These are phyloP conservation scores for Colletotrichum australisinense DNA, from an alignment of 2,329 filamentous ascomycete species.

Conservation along the genomic window DNA sequence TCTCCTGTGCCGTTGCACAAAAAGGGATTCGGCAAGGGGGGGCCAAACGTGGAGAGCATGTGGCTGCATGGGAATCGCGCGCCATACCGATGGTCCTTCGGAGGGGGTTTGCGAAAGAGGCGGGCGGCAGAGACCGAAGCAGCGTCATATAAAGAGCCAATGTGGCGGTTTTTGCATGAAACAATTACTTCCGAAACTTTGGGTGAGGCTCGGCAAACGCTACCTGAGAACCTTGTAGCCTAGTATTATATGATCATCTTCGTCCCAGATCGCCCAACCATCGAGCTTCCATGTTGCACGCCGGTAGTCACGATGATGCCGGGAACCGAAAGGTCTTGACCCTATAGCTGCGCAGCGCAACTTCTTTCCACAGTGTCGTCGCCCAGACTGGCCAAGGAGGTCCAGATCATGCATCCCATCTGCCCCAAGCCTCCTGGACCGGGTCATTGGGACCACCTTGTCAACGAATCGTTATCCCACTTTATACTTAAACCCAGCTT, in stretches of 20 bases:
- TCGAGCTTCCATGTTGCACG: constrained; percentile 12
- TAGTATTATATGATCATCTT: background rate
- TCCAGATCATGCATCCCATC: constrained; percentile 11
- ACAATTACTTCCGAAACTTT: constrained; percentile 15
- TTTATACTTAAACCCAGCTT: constrained; percentile 4
- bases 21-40: background rate
- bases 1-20: constrained; percentile 19
- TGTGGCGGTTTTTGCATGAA: constrained; percentile 24
- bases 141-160: constrained; percentile 24
- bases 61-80: constrained; percentile 10
- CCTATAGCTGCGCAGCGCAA: background rate
- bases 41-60: constrained; percentile 21
- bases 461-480: background rate
- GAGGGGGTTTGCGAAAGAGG: background rate
- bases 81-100: background rate
- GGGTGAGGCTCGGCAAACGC: background rate
- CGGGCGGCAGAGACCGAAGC: background rate
- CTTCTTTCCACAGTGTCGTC: background rate
- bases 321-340: background rate
- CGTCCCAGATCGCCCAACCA: background rate
- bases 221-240: background rate
- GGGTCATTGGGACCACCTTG: constrained; percentile 31
- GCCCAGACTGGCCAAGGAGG: background rate
- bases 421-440: constrained; percentile 28
- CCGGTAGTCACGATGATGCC: constrained; percentile 24